Percentiles rank a stretch among this genome's conserved stretches.
Evolutionary conservation across 768 basidiomycete species (phyloP).

Genomic region (Tulasnella sp.): DNA sequence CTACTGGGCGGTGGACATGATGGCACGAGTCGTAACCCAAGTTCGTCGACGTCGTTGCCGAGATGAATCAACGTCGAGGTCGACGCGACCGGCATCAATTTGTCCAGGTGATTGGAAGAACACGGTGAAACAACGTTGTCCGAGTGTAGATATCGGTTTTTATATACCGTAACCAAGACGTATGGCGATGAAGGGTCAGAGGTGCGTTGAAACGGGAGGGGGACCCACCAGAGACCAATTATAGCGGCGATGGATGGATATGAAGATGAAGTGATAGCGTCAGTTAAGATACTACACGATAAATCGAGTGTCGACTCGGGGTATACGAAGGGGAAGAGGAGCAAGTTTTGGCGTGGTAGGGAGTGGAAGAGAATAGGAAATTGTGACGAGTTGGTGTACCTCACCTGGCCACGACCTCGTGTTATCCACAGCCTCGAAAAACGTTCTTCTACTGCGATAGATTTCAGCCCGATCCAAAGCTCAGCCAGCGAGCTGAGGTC

Average conservation of each 20-base stretch:
- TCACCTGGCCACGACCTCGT: slow-evolving; percentile 12
- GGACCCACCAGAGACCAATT: too few species aligned
- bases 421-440: neutral
- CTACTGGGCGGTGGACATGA: neutral
- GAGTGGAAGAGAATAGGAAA: neutral
- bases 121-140: neutral
- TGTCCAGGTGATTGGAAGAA: neutral
- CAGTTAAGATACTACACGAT: too few species aligned
- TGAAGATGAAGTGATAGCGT: too few species aligned
- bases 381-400: neutral
- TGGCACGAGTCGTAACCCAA: neutral
- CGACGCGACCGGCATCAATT: neutral
- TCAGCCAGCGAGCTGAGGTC: too few species aligned
- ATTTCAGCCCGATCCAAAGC: too few species aligned
- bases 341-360: neutral
- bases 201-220: too few species aligned
- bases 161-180: neutral
- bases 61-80: neutral
- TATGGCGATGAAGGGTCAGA: too few species aligned
- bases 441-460: neutral
- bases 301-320: too few species aligned
- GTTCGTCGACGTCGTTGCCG: too few species aligned
- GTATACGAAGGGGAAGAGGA: neutral
- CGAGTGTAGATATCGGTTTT: neutral
- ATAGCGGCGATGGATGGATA: too few species aligned